Percentiles rank a stretch among this genome's conserved stretches.
Conservation (phyloP, 768 basidiomycete genomes). For the Boletellus emodensis region DNA sequence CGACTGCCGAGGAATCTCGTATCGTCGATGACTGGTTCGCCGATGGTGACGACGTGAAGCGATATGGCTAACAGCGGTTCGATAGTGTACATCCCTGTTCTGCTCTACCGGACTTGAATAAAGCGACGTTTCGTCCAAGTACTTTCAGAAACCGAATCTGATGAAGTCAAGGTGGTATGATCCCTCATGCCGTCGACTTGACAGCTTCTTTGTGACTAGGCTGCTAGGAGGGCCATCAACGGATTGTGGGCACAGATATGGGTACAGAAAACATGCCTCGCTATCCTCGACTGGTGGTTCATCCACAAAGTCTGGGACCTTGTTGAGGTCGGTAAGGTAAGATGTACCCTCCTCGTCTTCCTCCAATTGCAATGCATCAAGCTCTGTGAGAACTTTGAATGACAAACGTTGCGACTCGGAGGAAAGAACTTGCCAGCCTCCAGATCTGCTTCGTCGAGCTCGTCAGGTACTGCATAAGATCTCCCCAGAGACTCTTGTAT, state of each 20-base stretch:
- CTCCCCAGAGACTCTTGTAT: conserved; percentile 92
- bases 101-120: background rate
- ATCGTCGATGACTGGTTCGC: conserved; percentile 76
- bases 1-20: conserved; percentile 54
- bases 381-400: conserved; percentile 50
- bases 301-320: conserved; percentile 90
- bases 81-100: background rate
- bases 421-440: conserved; percentile 70
- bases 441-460: conserved; percentile 95
- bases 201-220: conserved; percentile 51
- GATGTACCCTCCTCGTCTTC: conserved; percentile 88
- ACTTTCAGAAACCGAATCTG: conserved; percentile 15
- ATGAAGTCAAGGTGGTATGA: conserved; percentile 4
- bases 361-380: conserved; percentile 90
- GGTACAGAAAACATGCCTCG: conserved; percentile 44
- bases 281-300: conserved; percentile 69
- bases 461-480: conserved; percentile 95
- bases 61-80: conserved; percentile 54
- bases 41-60: conserved; percentile 44
- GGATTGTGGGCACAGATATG: background rate
- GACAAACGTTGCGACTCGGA: background rate
- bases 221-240: conserved; percentile 25
- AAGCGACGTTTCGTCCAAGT: background rate
- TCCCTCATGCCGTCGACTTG: conserved; percentile 42
- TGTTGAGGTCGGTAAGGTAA: conserved; percentile 83